phyloP scores from a whole-genome alignment of 2,329 filamentous ascomycete species.

The Pseudogymnoascus sp. region DNA sequence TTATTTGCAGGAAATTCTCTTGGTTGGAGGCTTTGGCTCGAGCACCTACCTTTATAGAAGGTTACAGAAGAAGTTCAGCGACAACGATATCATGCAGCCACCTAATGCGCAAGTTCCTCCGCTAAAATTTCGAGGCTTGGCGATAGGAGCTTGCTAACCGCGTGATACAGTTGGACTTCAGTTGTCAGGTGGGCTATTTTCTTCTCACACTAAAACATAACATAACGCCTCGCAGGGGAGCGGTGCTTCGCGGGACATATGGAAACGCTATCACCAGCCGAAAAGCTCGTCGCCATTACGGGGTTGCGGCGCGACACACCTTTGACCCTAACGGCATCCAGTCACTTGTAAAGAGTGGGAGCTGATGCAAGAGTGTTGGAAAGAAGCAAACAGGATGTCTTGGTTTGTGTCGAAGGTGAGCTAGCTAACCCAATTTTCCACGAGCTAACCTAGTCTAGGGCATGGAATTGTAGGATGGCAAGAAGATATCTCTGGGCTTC shows the following conservation, averaged over 20 bases:
- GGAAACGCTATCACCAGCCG: neutral
- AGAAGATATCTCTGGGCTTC: neutral
- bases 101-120: neutral
- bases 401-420: neutral
- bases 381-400: neutral
- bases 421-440: neutral
- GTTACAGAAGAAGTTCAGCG: neutral
- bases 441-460: neutral
- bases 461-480: neutral
- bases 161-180: neutral
- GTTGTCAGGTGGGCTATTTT: neutral
- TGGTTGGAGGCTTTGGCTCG: conserved; percentile 18
- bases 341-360: neutral
- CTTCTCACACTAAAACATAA: neutral
- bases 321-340: neutral
- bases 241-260: neutral
- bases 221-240: neutral
- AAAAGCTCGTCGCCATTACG: neutral
- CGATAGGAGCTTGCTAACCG: neutral
- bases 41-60: conserved; percentile 14
- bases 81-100: neutral
- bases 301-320: neutral
- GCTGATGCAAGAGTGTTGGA: neutral
- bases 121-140: neutral
- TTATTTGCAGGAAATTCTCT: conserved; percentile 23